Evolutionary conservation across 2,329 filamentous ascomycete species (phyloP).

Genomic region (Lithohypha guttulata): DNA sequence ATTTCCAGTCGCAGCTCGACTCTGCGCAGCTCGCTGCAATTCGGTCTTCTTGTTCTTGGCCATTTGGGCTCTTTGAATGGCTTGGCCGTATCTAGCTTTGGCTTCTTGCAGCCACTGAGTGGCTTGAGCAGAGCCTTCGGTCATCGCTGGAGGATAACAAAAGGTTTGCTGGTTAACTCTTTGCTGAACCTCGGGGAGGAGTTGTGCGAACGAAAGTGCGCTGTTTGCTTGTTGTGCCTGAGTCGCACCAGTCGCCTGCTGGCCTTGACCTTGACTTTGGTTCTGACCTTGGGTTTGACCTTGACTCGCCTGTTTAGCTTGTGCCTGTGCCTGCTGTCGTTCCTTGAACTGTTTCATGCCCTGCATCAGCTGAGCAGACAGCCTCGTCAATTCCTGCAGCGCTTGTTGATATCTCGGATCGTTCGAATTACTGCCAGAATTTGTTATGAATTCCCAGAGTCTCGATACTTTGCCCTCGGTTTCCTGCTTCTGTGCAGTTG

Average conservation of each 20-base stretch:
- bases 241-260: slow-evolving; percentile 8
- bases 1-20: slow-evolving; percentile 30
- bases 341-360: slow-evolving; percentile 37
- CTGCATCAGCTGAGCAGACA: slow-evolving; percentile 42
- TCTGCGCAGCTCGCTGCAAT: slow-evolving; percentile 29
- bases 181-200: slow-evolving; percentile 36
- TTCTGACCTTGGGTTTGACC: slow-evolving; percentile 5
- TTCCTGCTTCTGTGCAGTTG: slow-evolving; percentile 44
- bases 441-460: slow-evolving; percentile 36
- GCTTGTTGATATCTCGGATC: slow-evolving; percentile 41
- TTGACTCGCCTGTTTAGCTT: slow-evolving; percentile 19
- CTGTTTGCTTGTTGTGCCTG: slow-evolving; percentile 24
- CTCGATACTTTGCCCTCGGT: slow-evolving; percentile 44
- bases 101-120: slow-evolving; percentile 38
- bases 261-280: slow-evolving; percentile 9
- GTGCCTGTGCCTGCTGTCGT: slow-evolving; percentile 16
- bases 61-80: slow-evolving; percentile 39
- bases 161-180: slow-evolving; percentile 37
- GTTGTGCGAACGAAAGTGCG: slow-evolving; percentile 31
- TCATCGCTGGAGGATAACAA: slow-evolving; percentile 35
- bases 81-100: slow-evolving; percentile 37
- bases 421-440: slow-evolving; percentile 32
- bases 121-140: slow-evolving; percentile 29
- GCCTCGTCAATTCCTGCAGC: slow-evolving; percentile 40
- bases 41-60: slow-evolving; percentile 35